phyloP scores from a whole-genome alignment of 2,329 filamentous ascomycete species.

The Apiospora hydei region DNA sequence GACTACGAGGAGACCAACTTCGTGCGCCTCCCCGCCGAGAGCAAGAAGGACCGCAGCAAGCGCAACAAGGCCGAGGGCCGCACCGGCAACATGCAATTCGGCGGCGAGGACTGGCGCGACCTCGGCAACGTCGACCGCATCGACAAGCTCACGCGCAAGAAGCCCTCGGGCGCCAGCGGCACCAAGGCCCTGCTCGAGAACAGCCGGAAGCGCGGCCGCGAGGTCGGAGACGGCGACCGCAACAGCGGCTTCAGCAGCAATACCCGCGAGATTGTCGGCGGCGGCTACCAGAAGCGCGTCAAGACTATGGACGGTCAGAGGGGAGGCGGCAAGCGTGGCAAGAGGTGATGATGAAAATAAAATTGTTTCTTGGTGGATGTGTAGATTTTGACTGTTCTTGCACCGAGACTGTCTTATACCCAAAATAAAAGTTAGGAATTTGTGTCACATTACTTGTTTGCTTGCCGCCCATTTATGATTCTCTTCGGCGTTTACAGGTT shows the following conservation, averaged over 20 bases:
- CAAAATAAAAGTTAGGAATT: slow-evolving; percentile 8
- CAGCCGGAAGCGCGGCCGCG: slow-evolving; percentile 81
- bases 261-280: slow-evolving; percentile 65
- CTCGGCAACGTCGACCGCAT: slow-evolving; percentile 88
- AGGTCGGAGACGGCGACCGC: slow-evolving; percentile 72
- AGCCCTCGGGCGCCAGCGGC: slow-evolving; percentile 61
- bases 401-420: slow-evolving; percentile 16
- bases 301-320: slow-evolving; percentile 53
- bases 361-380: neutral
- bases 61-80: slow-evolving; percentile 60
- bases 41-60: slow-evolving; percentile 84
- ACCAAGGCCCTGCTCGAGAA: slow-evolving; percentile 75
- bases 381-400: slow-evolving; percentile 3
- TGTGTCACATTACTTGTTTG: neutral
- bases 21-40: slow-evolving; percentile 81
- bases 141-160: slow-evolving; percentile 78
- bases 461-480: neutral
- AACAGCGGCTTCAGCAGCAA: slow-evolving; percentile 62
- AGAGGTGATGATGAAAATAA: slow-evolving; percentile 32
- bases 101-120: slow-evolving; percentile 92
- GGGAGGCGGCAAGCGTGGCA: slow-evolving; percentile 46
- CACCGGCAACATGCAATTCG: slow-evolving; percentile 70
- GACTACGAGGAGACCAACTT: slow-evolving; percentile 95
- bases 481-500: neutral
- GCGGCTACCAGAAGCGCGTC: slow-evolving; percentile 75